Base-by-base conservation (phyloP, 108 stramenopile genomes). In the Bacterosira constricta region DNA sequence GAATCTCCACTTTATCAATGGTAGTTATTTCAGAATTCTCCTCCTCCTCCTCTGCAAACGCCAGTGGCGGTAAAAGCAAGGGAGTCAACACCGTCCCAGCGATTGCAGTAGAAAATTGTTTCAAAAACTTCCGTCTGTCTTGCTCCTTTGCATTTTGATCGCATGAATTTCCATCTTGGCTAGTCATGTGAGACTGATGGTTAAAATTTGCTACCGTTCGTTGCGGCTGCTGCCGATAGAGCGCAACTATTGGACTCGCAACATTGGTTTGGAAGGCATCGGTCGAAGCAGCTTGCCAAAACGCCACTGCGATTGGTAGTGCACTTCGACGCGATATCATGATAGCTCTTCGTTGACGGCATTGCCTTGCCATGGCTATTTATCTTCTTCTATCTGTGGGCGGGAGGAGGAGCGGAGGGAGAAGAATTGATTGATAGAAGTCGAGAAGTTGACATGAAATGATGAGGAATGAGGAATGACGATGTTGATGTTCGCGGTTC, bases 1-100 rank as follows among this genome's bases (percentile, higher is more conserved):
- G 31, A 41, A 20, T 55, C 57, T 73, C 66, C 10, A 69, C 57
- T 8, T 6, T 59, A 5, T 68, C n/a, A n/a, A 41, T n/a, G n/a
- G n/a, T n/a, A n/a, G n/a, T n/a, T n/a, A n/a, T n/a, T n/a, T n/a
- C n/a, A n/a, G n/a, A n/a, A n/a, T n/a, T n/a, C 11, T 52, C 51
- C 4, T 9, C 29, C 1, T 0, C 55, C 6, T 36, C 55, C 2
- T 36, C 55, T 15, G 32, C 55, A 56, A 20, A 31, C 32, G 55
- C 55, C 15, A n/a, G 15, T 12, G n/a, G 41, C 17, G 41, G 15
- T n/a, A 1, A n/a, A 12, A 42, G 4, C 41, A 42, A 11, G 2
- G 41, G 41, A 42, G 41, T 42, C 41, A 9, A 42, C 41, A 42
- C 17, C 1, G 41, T n/a, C 41, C 41, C 41, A 4, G 36, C 36